Evolutionary conservation across 1,139 yeast genomes (phyloP).

Genomic region (Pichia sp.): DNA sequence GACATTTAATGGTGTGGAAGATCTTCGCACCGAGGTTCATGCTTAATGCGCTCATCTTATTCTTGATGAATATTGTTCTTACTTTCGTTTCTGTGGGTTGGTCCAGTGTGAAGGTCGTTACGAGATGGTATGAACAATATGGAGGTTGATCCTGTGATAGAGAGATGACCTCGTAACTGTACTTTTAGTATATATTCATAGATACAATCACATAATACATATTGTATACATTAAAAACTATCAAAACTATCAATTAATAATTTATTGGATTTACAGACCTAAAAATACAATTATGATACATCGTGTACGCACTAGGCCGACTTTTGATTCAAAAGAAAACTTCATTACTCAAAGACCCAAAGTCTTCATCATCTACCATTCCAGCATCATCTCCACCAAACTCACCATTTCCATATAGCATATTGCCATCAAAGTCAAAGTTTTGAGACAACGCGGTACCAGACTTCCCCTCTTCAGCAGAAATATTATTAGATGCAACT

Average conservation of each 20-base stretch:
- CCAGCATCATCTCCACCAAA: slow-evolving; percentile 39
- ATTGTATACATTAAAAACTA: too few relatives aligned
- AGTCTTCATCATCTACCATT: slow-evolving; percentile 34
- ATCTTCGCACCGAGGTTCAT: slow-evolving; percentile 95
- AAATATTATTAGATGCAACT: too few relatives aligned
- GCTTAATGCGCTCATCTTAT: slow-evolving; percentile 70
- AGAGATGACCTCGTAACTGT: too few relatives aligned
- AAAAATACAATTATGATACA: too few relatives aligned
- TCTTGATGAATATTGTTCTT: slow-evolving; percentile 55
- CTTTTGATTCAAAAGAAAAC: slow-evolving; percentile 39
- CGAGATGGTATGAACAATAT: slow-evolving; percentile 63
- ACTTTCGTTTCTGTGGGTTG: slow-evolving; percentile 57
- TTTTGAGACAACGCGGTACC: too few relatives aligned
- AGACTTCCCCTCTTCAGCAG: too few relatives aligned
- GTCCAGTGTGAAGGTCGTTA: slow-evolving; percentile 57
- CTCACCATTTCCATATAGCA: slow-evolving; percentile 24
- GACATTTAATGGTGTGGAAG: slow-evolving; percentile 99
- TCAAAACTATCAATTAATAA: too few relatives aligned
- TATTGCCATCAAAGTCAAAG: slow-evolving; percentile 23
- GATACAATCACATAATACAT: too few relatives aligned
- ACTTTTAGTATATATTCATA: too few relatives aligned
- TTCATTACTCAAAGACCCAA: slow-evolving; percentile 40
- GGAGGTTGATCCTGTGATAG: too few relatives aligned
- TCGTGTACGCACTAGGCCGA: not conserved
- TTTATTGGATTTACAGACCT: too few relatives aligned